Percentiles rank a stretch among this genome's conserved stretches.
Conservation (phyloP, 192 early-diverging fungal genomes). For the Coemansia sp. region DNA sequence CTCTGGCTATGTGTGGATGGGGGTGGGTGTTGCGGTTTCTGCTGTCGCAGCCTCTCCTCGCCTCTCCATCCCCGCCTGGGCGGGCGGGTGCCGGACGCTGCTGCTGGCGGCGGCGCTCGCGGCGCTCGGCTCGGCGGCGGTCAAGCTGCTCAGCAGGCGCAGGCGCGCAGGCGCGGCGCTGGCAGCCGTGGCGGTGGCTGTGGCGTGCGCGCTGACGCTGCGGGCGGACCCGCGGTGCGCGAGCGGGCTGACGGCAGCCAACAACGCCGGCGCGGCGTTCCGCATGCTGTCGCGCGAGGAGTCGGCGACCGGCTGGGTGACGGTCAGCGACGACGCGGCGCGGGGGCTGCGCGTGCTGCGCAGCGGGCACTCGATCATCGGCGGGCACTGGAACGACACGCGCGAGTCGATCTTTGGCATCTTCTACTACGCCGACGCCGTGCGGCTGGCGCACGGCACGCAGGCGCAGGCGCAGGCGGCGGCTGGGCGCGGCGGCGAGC, state of each 20-base stretch:
- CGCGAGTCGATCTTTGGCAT: conserved; percentile 76
- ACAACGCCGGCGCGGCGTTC: conserved; percentile 30
- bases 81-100: conserved; percentile 26
- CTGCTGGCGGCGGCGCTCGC: conserved; percentile 26
- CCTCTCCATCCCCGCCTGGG: too few species aligned
- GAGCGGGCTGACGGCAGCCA: conserved; percentile 41
- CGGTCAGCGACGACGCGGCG: conserved; percentile 59
- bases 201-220: conserved; percentile 22
- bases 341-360: conserved; percentile 75
- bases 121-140: conserved; percentile 23
- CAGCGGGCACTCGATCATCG: conserved; percentile 87
- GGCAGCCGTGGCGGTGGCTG: not conserved
- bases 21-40: conserved; percentile 18
- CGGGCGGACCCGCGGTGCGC: conserved; percentile 59
- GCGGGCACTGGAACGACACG: conserved; percentile 72
- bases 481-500: conserved; percentile 29
- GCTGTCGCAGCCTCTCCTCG: too few species aligned
- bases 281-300: conserved; percentile 72
- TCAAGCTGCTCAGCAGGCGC: conserved; percentile 27
- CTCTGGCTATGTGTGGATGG: too few species aligned
- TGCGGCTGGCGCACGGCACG: conserved; percentile 52
- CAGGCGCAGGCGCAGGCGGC: conserved; percentile 7
- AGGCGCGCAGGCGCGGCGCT: not conserved
- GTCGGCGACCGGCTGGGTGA: conserved; percentile 83
- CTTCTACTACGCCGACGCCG: conserved; percentile 86